Evolutionary conservation across 139 green algal species (phyloP).

Genomic region (Volvox africanus): DNA sequence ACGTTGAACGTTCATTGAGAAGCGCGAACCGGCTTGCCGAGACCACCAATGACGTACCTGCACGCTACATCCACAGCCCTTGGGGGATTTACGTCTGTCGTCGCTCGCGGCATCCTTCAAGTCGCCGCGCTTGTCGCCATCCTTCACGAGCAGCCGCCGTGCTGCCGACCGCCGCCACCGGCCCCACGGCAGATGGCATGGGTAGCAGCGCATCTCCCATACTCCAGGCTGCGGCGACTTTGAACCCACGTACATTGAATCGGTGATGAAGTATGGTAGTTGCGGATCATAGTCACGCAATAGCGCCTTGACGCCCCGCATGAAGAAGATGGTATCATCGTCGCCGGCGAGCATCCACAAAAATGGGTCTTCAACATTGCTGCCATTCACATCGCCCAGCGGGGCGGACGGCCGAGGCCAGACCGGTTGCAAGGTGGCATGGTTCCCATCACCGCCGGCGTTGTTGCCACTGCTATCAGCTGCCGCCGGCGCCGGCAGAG

Average conservation of each 20-base stretch:
- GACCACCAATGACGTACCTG: conserved; percentile 1
- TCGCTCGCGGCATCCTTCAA: not conserved
- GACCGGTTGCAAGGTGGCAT: not conserved
- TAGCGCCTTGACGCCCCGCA: conserved; percentile 35
- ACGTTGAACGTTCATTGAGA: no score
- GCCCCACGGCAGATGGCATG: conserved; percentile 38
- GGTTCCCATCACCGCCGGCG: not conserved
- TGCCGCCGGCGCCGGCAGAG: not conserved
- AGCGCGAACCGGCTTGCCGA: no score
- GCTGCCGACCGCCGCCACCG: conserved; percentile 1
- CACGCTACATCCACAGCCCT: conserved; percentile 23
- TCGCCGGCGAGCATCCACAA: conserved; percentile 31
- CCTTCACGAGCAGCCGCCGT: conserved; percentile 1
- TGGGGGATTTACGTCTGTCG: not conserved
- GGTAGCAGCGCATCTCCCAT: conserved; percentile 40
- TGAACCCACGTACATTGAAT: conserved; percentile 23
- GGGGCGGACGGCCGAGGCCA: not conserved
- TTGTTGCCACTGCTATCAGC: not conserved
- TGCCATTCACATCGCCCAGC: not conserved
- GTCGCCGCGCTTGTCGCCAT: not conserved
- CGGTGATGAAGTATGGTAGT: conserved; percentile 23
- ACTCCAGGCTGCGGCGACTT: conserved; percentile 35
- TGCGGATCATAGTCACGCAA: conserved; percentile 39
- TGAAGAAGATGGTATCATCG: conserved; percentile 45
- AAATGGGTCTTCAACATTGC: conserved; percentile 1